Evolutionary conservation across 1,139 yeast species (phyloP), one percentile per base, ranked within the genome.

Genomic region (Arxiozyma telluris): DNA sequence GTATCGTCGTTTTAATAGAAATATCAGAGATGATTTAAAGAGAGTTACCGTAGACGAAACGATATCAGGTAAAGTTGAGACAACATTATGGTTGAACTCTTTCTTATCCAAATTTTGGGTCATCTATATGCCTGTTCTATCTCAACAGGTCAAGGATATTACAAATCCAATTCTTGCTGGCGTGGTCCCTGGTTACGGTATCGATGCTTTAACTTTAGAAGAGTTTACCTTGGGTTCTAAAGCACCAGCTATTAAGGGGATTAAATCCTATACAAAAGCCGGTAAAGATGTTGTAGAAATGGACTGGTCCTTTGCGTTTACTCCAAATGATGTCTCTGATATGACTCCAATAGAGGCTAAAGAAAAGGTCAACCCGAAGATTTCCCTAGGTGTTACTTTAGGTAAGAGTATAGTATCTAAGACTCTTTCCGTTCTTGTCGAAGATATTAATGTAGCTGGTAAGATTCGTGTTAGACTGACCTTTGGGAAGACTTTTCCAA

Each of bases 101-200:
- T 85, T 87, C 63, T 70, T 86, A 68, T 83, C 83, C 51, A 87
- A 86, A 68, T 85, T 87, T 64, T 87, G 95, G 95, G 87, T 84
- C 54, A 84, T 86, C 59, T 86, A 86, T 63, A 86, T 87, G 95
- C 93, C 93, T 45, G 88, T 87, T 0, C 73, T 87, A 54, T 83
- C 89, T n/a, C 87, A 84, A 62, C 82, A 81, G 68, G 93, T 86
- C 34, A 77, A 81, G 71, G 79, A 76, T 53, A 80, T 79, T 63
- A 84, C 88, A 20, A 85, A 84, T 62, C 82, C 80, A 46, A 75
- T 79, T 34, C 72, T 87, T 66, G 80, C 82, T 54, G 90, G 81
- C 63, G 81, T 82, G 59, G 88, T 86, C 17, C 93, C 94, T 20
- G 94, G 94, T 45, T 83, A 81, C 65, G 93, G 93, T 65, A 85